Conservation (phyloP, 2,329 filamentous ascomycete genomes). For the Pestalotiopsis sp. region DNA sequence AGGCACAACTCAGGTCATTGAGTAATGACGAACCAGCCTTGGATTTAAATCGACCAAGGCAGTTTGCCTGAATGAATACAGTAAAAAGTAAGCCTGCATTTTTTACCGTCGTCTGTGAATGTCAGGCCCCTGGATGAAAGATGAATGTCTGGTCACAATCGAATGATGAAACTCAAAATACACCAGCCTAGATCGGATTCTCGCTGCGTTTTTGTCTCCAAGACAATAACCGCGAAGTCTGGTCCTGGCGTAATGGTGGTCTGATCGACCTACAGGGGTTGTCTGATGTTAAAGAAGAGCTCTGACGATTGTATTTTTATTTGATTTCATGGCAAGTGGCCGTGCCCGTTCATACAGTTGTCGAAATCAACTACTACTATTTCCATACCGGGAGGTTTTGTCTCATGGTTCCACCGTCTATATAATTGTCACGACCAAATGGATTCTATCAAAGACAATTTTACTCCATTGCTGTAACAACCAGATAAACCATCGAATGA, state of each 20-base stretch:
- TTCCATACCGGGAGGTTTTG: too few relatives aligned
- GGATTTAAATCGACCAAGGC: background rate
- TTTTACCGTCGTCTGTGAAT: background rate
- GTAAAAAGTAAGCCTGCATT: constrained; percentile 1
- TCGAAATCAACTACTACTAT: background rate
- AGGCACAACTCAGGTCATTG: constrained; percentile 11
- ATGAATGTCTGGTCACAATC: constrained; percentile 33
- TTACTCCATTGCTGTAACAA: too few relatives aligned
- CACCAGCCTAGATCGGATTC: constrained; percentile 16
- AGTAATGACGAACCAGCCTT: background rate
- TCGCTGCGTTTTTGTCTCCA: constrained; percentile 27
- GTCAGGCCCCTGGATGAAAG: background rate
- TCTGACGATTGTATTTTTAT: constrained; percentile 46
- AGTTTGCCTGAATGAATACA: background rate
- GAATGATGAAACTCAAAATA: constrained; percentile 47
- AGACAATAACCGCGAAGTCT: constrained; percentile 42
- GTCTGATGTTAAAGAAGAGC: constrained; percentile 65
- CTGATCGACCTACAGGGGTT: constrained; percentile 35
- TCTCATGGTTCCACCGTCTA: too few relatives aligned
- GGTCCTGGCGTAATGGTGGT: constrained; percentile 27
- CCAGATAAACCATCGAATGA: too few relatives aligned
- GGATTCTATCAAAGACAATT: too few relatives aligned
- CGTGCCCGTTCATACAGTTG: too few relatives aligned
- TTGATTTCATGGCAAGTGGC: background rate
- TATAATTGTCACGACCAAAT: too few relatives aligned